phyloP scores from a whole-genome alignment of 208 protist species.

The Porcisia deanei region DNA sequence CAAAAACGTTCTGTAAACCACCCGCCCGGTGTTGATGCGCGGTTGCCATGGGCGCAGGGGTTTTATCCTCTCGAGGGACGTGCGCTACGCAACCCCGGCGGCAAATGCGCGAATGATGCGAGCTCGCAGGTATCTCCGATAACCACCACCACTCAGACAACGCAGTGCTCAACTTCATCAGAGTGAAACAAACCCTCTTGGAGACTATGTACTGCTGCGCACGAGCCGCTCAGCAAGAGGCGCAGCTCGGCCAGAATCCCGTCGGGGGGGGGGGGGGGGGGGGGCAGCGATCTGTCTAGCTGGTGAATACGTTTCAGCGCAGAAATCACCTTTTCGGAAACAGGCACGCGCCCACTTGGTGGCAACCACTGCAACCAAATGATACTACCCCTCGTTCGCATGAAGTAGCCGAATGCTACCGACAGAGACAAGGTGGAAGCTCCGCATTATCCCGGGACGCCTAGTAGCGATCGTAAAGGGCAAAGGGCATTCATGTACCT shows the following conservation, averaged over 20 bases:
- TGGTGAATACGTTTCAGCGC: constrained; percentile 25
- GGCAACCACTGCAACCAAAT: constrained; percentile 3
- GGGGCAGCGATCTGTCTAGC: constrained; percentile 1
- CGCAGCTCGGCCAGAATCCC: constrained; percentile 17
- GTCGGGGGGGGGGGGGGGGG: background rate
- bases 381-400: background rate
- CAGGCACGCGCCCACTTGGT: constrained; percentile 28
- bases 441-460: background rate
- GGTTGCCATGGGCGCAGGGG: constrained; percentile 1
- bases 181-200: constrained; percentile 28
- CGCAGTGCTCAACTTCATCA: constrained; percentile 32
- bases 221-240: constrained; percentile 10
- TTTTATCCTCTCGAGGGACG: background rate
- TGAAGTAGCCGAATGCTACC: background rate
- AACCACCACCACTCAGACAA: constrained; percentile 22
- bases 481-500: constrained; percentile 79
- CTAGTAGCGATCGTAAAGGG: constrained; percentile 22
- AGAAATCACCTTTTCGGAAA: constrained; percentile 16
- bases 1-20: no score
- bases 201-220: constrained; percentile 19
- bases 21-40: no score
- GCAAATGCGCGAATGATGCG: background rate
- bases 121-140: constrained; percentile 29
- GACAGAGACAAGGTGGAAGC: constrained; percentile 22
- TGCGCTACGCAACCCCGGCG: no score